phyloP scores from a whole-genome alignment of 2,329 filamentous ascomycete species.

The Talaromyces albobiverticillius region DNA sequence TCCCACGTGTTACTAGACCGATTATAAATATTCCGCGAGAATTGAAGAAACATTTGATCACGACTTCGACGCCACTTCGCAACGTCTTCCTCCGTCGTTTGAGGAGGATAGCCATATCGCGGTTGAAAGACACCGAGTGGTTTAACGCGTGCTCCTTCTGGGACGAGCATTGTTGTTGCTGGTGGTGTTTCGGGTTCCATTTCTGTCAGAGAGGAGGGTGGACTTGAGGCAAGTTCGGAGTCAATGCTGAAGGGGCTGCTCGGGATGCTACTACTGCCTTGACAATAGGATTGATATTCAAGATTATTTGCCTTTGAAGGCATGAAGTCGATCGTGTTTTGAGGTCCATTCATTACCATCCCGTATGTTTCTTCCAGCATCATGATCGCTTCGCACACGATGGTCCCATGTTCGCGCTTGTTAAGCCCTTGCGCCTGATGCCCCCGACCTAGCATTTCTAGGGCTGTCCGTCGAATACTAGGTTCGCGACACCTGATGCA shows the following conservation, averaged over 20 bases:
- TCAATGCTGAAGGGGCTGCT: neutral
- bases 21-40: constrained; percentile 22
- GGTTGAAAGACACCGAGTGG: constrained; percentile 25
- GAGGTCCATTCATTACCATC: constrained; percentile 3
- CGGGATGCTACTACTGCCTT: neutral
- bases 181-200: neutral
- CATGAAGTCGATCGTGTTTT: neutral
- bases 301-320: neutral
- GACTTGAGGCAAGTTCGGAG: neutral
- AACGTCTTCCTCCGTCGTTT: constrained; percentile 19
- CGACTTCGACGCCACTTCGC: constrained; percentile 17
- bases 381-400: constrained; percentile 25
- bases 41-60: constrained; percentile 23
- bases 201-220: neutral
- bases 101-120: constrained; percentile 19
- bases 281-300: neutral
- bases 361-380: constrained; percentile 28
- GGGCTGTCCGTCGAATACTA: constrained; percentile 25
- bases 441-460: constrained; percentile 24
- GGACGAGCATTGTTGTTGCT: constrained; percentile 15
- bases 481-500: constrained; percentile 33
- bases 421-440: constrained; percentile 29
- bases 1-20: constrained; percentile 18
- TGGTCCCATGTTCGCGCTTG: constrained; percentile 17
- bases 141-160: constrained; percentile 26